Base-by-base conservation (phyloP, 1,284 basidiomycete species). In the Megacollybia platyphylla region DNA sequence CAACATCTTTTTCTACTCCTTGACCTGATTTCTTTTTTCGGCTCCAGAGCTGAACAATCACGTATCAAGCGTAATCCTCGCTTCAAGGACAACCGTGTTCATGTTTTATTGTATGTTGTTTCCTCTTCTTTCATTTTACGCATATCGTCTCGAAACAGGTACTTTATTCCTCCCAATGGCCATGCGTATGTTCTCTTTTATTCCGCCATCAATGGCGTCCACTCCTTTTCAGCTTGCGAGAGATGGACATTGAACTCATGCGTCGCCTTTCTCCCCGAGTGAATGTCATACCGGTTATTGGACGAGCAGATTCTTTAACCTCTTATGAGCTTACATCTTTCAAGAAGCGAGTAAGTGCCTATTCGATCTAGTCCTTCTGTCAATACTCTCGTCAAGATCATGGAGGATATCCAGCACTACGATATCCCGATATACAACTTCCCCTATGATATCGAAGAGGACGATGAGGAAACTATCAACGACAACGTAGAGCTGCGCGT, bases 171-270 rank as follows among this genome's bases (percentile, higher is more conserved):
- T 46, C 93, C 94, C 5, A 65, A 62, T 31, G 67, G 65, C 34
- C 64, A 76, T 49, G 56, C 72, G 74, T 76, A 59, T 49, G 72
- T 65, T 24, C 18, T n/a, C 37, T 39, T 32, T 13, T 24, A 36
- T 36, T 36, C 29, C 36, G 8, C 5, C 7, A 10, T 37, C 5
- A 30, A 26, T 43, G 39, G 39, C 31, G 47, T 15, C 41, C 44
- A 37, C 28, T 34, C 39, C 39, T 5, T 38, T 18, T 40, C 52
- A 92, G 89, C 20, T 68, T 98, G 52, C 79, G 93, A 47, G 94
- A 97, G 65, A 91, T 98, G 72, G 94, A 98, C 64, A 96, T 98
- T 51, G 92, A 92, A 61, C 70, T 96, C 47, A 97, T 97, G 92
- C 79, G 86, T 51, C 82, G 87, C 47, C 73, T 96, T 46, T 91